Percentiles rank a stretch among this genome's conserved stretches.
Conservation (phyloP, 139 green algal genomes). For the Chlorella sp. region DNA sequence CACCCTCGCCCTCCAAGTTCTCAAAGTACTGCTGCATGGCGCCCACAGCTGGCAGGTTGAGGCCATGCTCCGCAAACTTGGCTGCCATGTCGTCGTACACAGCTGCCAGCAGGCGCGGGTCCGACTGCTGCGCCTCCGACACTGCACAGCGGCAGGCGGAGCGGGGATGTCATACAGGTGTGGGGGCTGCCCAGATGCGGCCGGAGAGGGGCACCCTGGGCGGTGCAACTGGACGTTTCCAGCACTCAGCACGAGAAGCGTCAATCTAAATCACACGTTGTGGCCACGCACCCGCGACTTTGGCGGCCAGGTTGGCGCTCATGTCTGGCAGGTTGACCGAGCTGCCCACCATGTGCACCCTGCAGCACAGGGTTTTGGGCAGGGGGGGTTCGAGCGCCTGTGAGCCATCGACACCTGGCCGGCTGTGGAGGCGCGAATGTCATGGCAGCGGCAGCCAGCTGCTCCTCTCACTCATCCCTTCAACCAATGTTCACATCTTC, state of each 20-base stretch:
- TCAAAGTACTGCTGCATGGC: conserved; percentile 48
- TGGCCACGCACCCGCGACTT: conserved; percentile 39
- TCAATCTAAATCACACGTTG: too few relatives aligned
- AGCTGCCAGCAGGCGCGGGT: conserved; percentile 37
- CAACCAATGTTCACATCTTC: too few relatives aligned
- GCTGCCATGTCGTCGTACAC: conserved; percentile 50
- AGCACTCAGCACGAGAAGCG: too few relatives aligned
- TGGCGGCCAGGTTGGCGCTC: conserved; percentile 41
- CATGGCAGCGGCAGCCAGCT: too few relatives aligned
- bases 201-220: too few relatives aligned
- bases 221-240: too few relatives aligned
- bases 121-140: conserved; percentile 31
- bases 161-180: too few relatives aligned
- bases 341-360: conserved; percentile 27
- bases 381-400: background rate
- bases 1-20: conserved; percentile 31
- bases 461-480: too few relatives aligned
- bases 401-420: too few relatives aligned
- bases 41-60: conserved; percentile 45
- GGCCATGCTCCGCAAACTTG: conserved; percentile 38
- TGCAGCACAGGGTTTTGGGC: background rate
- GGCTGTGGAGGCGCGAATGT: too few relatives aligned
- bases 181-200: too few relatives aligned
- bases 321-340: conserved; percentile 45
- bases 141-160: too few relatives aligned